Percentiles rank a stretch among this genome's conserved stretches.
These are phyloP conservation scores for Erigeron canadensis DNA, from an alignment of 129 eudicot species.

Conservation along the genomic window DNA sequence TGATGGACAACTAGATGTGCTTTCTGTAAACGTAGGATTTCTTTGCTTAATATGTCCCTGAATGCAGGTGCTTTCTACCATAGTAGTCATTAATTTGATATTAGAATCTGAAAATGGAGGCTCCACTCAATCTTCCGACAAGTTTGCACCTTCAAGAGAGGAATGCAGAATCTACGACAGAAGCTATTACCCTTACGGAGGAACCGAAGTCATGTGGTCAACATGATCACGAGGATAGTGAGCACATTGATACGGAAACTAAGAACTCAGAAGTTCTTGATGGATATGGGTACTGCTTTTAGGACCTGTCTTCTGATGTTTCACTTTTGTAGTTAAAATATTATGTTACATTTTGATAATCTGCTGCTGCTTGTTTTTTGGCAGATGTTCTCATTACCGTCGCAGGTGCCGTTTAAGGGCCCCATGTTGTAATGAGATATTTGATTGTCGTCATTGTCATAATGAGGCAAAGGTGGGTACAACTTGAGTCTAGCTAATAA, in stretches of 20 bases:
- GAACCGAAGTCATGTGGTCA: slow-evolving; percentile 28
- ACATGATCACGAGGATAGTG: slow-evolving; percentile 22
- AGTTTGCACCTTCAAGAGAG: slow-evolving; percentile 25
- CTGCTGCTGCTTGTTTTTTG: slow-evolving; percentile 1
- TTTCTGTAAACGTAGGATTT: slow-evolving; percentile 36
- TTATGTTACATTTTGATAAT: neutral
- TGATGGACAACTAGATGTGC: slow-evolving; percentile 49
- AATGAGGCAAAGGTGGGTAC: slow-evolving; percentile 73
- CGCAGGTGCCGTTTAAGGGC: slow-evolving; percentile 81
- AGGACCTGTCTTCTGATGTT: slow-evolving; percentile 10
- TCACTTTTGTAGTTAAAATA: neutral
- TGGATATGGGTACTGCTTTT: slow-evolving; percentile 57
- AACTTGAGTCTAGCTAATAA: neutral
- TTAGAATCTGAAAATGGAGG: slow-evolving; percentile 42
- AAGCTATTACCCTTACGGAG: slow-evolving; percentile 6
- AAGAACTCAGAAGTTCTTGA: slow-evolving; percentile 39
- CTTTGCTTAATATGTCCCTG: slow-evolving; percentile 43
- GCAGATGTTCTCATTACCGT: slow-evolving; percentile 73
- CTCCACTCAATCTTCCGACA: slow-evolving; percentile 31
- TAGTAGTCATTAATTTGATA: slow-evolving; percentile 31
- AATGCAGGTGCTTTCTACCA: slow-evolving; percentile 70
- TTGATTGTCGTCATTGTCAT: slow-evolving; percentile 83
- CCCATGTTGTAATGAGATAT: slow-evolving; percentile 86
- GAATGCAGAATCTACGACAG: slow-evolving; percentile 20
- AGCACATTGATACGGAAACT: slow-evolving; percentile 22